Conservation (phyloP, 176 grass and related monocot genomes). For the Triticum monococcum region DNA sequence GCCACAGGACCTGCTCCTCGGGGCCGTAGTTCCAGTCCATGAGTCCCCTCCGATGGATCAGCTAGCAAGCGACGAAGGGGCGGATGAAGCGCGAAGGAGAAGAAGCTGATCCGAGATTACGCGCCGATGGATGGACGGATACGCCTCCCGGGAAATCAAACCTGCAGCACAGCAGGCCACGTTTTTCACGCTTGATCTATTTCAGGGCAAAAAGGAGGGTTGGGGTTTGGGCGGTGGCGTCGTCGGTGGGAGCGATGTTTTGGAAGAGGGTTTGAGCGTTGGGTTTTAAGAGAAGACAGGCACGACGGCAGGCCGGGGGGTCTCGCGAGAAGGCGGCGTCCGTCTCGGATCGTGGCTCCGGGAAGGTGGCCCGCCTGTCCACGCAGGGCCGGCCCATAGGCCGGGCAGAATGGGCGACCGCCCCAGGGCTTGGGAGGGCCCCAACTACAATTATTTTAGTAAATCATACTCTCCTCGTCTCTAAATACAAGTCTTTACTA, state of each 20-base stretch:
- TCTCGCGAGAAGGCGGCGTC: no score
- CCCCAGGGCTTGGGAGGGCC: no score
- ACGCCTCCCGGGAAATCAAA: neutral
- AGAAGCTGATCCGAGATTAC: neutral
- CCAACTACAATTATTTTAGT: no score
- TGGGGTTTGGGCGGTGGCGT: neutral
- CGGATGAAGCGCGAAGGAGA: no score
- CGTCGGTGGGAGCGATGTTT: neutral
- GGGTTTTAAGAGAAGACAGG: neutral
- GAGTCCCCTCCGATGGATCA: neutral
- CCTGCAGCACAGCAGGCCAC: neutral
- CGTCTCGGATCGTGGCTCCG: neutral
- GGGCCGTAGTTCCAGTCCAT: slow-evolving; percentile 34
- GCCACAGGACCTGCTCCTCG: slow-evolving; percentile 47
- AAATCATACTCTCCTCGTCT: no score
- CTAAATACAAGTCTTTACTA: no score
- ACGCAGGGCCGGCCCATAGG: no score
- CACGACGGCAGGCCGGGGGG: no score
- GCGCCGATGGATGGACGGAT: neutral
- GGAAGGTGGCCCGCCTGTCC: no score
- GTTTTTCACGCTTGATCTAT: neutral
- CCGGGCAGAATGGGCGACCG: no score
- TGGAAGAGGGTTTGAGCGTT: neutral
- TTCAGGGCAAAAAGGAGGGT: neutral
- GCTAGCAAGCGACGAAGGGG: neutral